Evolutionary conservation across 495 filamentous ascomycete species (phyloP).

Genomic region (Podospora pseudocomata): DNA sequence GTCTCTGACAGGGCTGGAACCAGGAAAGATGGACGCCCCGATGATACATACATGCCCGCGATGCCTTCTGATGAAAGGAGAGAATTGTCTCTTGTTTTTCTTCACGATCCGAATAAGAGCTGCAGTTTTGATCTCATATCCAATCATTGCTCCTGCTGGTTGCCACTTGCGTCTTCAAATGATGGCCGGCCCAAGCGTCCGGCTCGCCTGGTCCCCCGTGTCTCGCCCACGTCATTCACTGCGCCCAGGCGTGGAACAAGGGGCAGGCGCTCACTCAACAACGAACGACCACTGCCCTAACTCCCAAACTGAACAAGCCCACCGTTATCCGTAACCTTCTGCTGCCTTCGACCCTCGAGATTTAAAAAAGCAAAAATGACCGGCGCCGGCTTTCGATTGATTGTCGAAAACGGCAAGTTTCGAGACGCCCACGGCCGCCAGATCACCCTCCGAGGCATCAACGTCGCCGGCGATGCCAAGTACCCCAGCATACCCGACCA

Average conservation of each 20-base stretch:
- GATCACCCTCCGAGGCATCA: conserved; percentile 60
- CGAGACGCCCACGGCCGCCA: conserved; percentile 56
- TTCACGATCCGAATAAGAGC: background rate
- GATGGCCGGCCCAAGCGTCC: background rate
- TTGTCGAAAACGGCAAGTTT: conserved; percentile 79
- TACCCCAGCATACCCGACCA: conserved; percentile 70
- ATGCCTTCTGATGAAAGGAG: too few species aligned
- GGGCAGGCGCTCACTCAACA: background rate
- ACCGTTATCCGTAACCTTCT: background rate
- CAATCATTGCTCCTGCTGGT: background rate
- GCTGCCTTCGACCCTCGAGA: background rate
- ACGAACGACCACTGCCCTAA: background rate
- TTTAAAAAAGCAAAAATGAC: conserved; percentile 34
- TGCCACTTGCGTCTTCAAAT: background rate
- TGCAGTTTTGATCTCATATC: background rate
- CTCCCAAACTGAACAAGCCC: background rate
- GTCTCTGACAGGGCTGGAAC: background rate
- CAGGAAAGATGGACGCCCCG: background rate
- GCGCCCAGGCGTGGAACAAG: background rate
- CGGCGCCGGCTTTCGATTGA: conserved; percentile 52
- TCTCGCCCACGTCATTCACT: conserved; percentile 5
- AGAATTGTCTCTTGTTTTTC: too few species aligned
- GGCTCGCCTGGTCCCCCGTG: background rate
- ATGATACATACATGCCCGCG: background rate
- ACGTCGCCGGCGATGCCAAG: conserved; percentile 62